phyloP scores from a whole-genome alignment of 768 basidiomycete species.

The Tricholomella constricta region DNA sequence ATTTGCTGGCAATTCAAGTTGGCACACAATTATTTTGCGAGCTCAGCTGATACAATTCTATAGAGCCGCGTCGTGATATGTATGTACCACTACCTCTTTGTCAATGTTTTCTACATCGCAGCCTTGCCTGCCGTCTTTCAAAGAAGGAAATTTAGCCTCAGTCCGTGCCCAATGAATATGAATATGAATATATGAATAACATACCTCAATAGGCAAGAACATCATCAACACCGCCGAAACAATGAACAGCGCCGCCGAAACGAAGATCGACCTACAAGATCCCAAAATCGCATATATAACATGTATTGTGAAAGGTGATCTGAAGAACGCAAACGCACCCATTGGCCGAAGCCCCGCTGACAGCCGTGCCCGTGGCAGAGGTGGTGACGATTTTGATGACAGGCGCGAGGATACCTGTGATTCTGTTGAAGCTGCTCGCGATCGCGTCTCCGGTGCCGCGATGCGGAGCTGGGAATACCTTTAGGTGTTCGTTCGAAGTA shows the following conservation, averaged over 20 bases:
- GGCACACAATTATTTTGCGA: too few species aligned
- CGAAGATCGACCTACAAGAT: conserved; percentile 44
- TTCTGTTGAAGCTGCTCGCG: conserved; percentile 50
- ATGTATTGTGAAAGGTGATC: background rate
- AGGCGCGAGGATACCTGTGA: conserved; percentile 49
- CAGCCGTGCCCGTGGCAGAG: conserved; percentile 26
- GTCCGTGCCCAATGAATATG: background rate
- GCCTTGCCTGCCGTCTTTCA: conserved; percentile 35
- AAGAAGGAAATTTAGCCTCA: background rate
- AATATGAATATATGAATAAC: conserved; percentile 3
- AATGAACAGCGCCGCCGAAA: conserved; percentile 48
- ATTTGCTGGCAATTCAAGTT: too few species aligned
- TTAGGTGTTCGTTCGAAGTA: background rate
- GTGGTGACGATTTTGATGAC: conserved; percentile 51
- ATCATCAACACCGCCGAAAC: conserved; percentile 41
- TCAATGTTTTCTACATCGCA: conserved; percentile 24
- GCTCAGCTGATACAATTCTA: too few species aligned
- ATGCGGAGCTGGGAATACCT: conserved; percentile 56
- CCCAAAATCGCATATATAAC: background rate
- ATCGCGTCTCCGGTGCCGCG: conserved; percentile 56
- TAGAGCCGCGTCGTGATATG: too few species aligned
- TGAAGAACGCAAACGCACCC: conserved; percentile 29
- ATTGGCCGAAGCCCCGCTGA: conserved; percentile 33
- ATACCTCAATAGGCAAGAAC: conserved; percentile 51
- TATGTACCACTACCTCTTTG: too few species aligned